These are phyloP conservation scores for Paramecium tetraurelia DNA, from an alignment of 73 alveolate genomes.

Conservation along the genomic window DNA sequence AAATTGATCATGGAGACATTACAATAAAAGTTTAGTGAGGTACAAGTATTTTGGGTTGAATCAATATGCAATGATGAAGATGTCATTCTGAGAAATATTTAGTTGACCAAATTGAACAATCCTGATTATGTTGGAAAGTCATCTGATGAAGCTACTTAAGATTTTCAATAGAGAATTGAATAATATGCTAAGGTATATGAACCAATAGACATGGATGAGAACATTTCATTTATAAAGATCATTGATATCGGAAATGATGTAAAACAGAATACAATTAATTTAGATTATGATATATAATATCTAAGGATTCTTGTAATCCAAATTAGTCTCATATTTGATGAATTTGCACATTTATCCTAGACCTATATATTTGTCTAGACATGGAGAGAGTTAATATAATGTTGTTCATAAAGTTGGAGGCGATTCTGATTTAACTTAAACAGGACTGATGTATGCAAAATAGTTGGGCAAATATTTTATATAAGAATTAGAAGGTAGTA, in stretches of 20 bases:
- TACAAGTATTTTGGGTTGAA: constrained; percentile 65
- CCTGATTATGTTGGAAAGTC: constrained; percentile 52
- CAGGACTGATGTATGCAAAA: constrained; percentile 60
- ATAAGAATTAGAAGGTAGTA: background rate
- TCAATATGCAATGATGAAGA: constrained; percentile 65
- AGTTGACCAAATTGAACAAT: constrained; percentile 45
- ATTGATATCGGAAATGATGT: constrained; percentile 57
- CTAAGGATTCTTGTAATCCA: constrained; percentile 41
- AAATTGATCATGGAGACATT: constrained; percentile 36
- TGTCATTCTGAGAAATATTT: constrained; percentile 56
- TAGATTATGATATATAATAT: constrained; percentile 42
- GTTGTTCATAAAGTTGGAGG: constrained; percentile 69
- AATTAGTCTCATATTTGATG: constrained; percentile 58
- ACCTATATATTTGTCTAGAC: constrained; percentile 77
- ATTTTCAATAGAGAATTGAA: constrained; percentile 42
- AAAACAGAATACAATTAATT: background rate
- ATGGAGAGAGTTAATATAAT: constrained; percentile 76
- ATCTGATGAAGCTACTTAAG: constrained; percentile 38
- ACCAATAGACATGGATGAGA: constrained; percentile 46
- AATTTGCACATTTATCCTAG: constrained; percentile 68
- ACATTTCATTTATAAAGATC: constrained; percentile 53
- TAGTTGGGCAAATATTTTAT: constrained; percentile 35
- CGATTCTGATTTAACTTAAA: constrained; percentile 49
- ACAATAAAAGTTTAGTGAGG: background rate
- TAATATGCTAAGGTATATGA: constrained; percentile 27